Conservation (phyloP, 1,284 basidiomycete genomes). For the Leccinum griseonigrum region DNA sequence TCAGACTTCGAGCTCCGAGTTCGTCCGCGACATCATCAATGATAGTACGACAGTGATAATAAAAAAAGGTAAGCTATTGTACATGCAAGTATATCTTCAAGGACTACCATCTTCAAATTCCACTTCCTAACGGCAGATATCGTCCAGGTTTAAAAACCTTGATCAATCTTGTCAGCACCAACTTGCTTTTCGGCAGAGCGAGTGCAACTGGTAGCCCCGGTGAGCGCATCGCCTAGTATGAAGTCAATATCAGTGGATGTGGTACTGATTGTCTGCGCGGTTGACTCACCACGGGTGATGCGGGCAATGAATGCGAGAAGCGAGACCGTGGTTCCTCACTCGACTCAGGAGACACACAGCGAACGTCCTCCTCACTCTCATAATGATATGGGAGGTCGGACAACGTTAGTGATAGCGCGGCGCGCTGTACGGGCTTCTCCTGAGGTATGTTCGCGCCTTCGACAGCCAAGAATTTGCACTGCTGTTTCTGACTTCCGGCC, state of each 20-base stretch:
- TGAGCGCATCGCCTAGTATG: constrained; percentile 5
- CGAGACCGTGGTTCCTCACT: constrained; percentile 26
- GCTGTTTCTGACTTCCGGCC: constrained; percentile 7
- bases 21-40: neutral
- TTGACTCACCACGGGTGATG: constrained; percentile 20
- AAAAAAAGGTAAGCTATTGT: neutral
- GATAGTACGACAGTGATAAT: too few species aligned
- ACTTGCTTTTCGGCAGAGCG: constrained; percentile 12
- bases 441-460: constrained; percentile 19
- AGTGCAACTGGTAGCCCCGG: neutral
- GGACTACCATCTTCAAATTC: neutral
- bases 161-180: constrained; percentile 14
- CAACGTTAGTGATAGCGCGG: constrained; percentile 4
- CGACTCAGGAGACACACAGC: constrained; percentile 4
- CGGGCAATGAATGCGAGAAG: constrained; percentile 17
- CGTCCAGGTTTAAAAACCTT: constrained; percentile 8
- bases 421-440: constrained; percentile 2
- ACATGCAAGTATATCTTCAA: neutral
- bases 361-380: neutral
- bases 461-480: constrained; percentile 16
- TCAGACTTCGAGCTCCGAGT: neutral
- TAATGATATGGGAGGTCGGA: neutral
- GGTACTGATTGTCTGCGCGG: too few species aligned
- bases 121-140: neutral
- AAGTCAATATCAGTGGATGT: neutral